A percentile compares a stretch with the other conserved stretches of the same genome.
Conservation (phyloP, 805 yeast genomes). For the Yarrowia sp. region DNA sequence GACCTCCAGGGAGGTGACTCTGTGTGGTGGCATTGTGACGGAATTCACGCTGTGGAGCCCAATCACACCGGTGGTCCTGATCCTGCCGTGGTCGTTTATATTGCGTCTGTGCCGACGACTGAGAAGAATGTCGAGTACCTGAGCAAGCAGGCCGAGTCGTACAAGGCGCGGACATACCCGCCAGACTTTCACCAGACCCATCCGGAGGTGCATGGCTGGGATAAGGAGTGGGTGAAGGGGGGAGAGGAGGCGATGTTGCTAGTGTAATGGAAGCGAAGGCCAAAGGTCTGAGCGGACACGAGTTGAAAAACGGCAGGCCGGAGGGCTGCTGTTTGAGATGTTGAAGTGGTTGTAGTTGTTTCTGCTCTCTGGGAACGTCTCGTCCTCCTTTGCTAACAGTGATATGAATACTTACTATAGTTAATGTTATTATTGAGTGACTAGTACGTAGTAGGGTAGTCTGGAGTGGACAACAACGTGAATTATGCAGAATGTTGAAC, state of each 20-base stretch:
- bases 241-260: not conserved
- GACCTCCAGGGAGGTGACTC: not conserved
- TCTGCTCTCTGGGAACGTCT: too few species aligned
- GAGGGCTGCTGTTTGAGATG: too few species aligned
- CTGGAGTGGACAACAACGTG: too few species aligned
- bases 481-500: too few species aligned
- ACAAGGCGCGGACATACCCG: not conserved
- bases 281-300: too few species aligned
- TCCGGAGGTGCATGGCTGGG: not conserved
- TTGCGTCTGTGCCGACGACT: not conserved
- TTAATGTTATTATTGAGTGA: too few species aligned
- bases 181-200: not conserved
- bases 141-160: not conserved
- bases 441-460: too few species aligned
- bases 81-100: constrained; percentile 5
- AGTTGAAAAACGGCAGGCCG: too few species aligned
- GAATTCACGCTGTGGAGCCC: constrained; percentile 8
- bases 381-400: too few species aligned
- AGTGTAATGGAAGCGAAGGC: too few species aligned
- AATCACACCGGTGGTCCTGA: not conserved
- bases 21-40: constrained; percentile 16
- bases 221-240: not conserved
- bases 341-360: too few species aligned
- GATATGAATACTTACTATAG: too few species aligned
- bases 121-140: not conserved